These are phyloP conservation scores for Juglanconis juglandina DNA, from an alignment of 2,329 filamentous ascomycete species.

Conservation along the genomic window DNA sequence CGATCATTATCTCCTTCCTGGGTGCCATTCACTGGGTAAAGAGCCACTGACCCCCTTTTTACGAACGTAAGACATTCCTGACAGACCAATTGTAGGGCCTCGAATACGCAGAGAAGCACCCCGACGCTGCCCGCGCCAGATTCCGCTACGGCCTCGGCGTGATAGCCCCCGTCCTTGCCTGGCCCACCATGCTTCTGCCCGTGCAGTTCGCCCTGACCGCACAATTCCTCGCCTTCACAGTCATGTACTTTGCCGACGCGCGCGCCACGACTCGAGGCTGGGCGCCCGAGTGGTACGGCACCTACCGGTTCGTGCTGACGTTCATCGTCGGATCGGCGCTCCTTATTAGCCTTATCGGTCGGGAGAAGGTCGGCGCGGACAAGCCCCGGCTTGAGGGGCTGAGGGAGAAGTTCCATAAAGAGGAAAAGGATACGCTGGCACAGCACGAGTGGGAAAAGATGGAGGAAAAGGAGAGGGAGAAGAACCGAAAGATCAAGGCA, in stretches of 20 bases:
- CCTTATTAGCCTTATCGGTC: slow-evolving; percentile 74
- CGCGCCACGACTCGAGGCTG: slow-evolving; percentile 70
- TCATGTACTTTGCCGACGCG: slow-evolving; percentile 81
- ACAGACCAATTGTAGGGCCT: slow-evolving; percentile 50
- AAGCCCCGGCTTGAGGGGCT: slow-evolving; percentile 34
- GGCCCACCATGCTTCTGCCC: slow-evolving; percentile 84
- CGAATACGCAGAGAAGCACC: slow-evolving; percentile 72
- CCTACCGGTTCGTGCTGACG: slow-evolving; percentile 88
- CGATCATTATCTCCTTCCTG: slow-evolving; percentile 88
- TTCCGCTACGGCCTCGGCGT: slow-evolving; percentile 83
- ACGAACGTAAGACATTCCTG: neutral
- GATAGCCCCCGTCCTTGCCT: slow-evolving; percentile 73
- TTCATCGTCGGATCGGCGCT: slow-evolving; percentile 84
- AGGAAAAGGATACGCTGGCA: slow-evolving; percentile 30
- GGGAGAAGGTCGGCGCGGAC: slow-evolving; percentile 65
- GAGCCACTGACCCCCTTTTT: too few species aligned
- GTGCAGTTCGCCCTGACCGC: slow-evolving; percentile 79
- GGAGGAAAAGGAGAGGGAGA: slow-evolving; percentile 39
- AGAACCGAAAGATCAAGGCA: slow-evolving; percentile 35
- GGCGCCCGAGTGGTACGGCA: slow-evolving; percentile 80
- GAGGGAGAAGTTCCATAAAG: slow-evolving; percentile 35
- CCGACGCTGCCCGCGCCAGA: slow-evolving; percentile 60
- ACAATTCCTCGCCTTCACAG: slow-evolving; percentile 81
- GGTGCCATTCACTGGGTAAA: slow-evolving; percentile 83
- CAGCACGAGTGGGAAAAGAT: slow-evolving; percentile 44